Evolutionary conservation across 768 basidiomycete genomes (phyloP).

Genomic region (Pisolithus orientalis): DNA sequence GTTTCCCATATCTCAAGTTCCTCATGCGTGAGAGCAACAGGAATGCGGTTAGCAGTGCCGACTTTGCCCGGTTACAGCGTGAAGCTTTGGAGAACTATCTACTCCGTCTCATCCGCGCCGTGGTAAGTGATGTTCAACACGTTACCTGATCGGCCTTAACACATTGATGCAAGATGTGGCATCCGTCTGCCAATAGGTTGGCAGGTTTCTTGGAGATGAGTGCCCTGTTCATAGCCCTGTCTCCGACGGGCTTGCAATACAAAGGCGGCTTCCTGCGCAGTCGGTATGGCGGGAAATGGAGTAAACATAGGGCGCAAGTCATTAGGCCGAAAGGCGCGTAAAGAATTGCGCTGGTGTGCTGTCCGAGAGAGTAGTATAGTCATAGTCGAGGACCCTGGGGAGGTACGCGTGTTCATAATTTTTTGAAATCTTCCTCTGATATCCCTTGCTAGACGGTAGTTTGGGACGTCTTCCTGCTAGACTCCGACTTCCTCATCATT

Average conservation of each 20-base stretch:
- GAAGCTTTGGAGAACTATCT: conserved; percentile 85
- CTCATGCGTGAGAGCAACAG: conserved; percentile 55
- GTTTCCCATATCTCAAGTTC: conserved; percentile 88
- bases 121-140: conserved; percentile 45
- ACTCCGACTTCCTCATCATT: conserved; percentile 82
- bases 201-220: conserved; percentile 90
- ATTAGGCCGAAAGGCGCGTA: conserved; percentile 49
- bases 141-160: conserved; percentile 1
- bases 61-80: conserved; percentile 79
- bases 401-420: conserved; percentile 40
- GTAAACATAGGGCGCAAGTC: conserved; percentile 63
- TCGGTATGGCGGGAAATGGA: conserved; percentile 47
- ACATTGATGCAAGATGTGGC: conserved; percentile 71
- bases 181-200: conserved; percentile 84
- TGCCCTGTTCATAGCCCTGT: conserved; percentile 75
- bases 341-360: conserved; percentile 81
- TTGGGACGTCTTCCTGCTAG: conserved; percentile 92
- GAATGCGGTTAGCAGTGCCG: conserved; percentile 52
- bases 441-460: conserved; percentile 51
- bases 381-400: conserved; percentile 78
- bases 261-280: conserved; percentile 82
- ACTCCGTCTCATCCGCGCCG: conserved; percentile 79
- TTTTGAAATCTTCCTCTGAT: conserved; percentile 1
- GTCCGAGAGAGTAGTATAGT: conserved; percentile 91
- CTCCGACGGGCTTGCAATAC: conserved; percentile 79